Base-by-base conservation (phyloP, 148 eudicot genomes). In the Chenopodium suecicum region DNA sequence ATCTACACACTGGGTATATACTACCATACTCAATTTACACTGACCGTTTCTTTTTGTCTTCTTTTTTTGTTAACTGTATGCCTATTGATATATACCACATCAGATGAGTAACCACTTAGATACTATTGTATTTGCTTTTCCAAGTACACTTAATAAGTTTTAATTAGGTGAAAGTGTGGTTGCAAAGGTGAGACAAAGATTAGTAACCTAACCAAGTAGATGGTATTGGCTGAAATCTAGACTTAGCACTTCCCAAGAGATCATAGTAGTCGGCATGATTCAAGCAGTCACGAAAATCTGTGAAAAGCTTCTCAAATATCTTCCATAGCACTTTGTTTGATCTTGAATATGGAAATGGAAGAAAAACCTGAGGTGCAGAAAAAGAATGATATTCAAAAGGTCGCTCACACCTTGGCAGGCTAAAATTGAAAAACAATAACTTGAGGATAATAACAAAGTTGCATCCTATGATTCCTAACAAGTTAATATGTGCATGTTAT, bases 281-380 rank as follows among this genome's bases (percentile, higher is more conserved):
- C 83, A 93, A 79, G 88, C 95, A 91, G 82, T 91, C 94, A 1
- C 97, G 91, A 73, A 89, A 93, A 81, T 92, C 95, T 37, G 93
- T 93, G 86, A 93, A 93, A n/a, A 93, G 89, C 84, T 90, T 90
- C 82, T 93, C 97, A 44, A 88, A 91, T n/a, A 90, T 86, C 83
- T 89, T 91, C 92, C 95, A 89, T 64, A 85, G 84, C 66, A 93
- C 97, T 79, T 88, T 82, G 77, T 81, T 85, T 65, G 94, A 91
- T 84, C 94, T 86, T 48, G 92, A 75, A 84, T 91, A 93, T 29
- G 97, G 97, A 73, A 88, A 91, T 1, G 94, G 85, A 31, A 93
- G 88, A 82, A 87, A 91, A 8, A 88, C 92, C 97, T 93, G 90
- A 71, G 60, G 31, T 13, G 66, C 52, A 65, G 22, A 25, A 70